Evolutionary conservation across 495 filamentous ascomycete species (phyloP).

Genomic region (Echria macrotheca): DNA sequence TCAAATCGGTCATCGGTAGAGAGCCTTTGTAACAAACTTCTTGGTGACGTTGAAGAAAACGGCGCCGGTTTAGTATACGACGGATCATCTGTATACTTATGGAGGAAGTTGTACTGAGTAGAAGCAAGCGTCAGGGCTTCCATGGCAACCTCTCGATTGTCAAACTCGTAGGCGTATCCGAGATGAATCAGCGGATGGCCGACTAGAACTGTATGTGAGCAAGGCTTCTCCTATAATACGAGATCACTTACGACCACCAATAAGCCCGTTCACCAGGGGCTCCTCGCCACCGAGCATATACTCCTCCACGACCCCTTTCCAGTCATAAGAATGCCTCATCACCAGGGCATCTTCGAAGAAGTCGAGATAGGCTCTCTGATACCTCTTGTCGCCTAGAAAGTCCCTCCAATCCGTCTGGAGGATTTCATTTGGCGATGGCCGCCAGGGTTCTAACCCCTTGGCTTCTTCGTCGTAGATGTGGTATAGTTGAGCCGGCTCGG

Average conservation of each 20-base stretch:
- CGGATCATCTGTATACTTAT: constrained; percentile 73
- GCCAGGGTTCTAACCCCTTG: constrained; percentile 72
- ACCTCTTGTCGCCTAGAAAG: constrained; percentile 68
- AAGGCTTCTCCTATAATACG: background rate
- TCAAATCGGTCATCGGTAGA: constrained; percentile 50
- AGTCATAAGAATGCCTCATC: constrained; percentile 67
- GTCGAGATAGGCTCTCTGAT: constrained; percentile 85
- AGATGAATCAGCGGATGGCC: constrained; percentile 86
- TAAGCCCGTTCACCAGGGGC: constrained; percentile 72
- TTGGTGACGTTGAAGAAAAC: constrained; percentile 48
- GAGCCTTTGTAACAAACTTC: constrained; percentile 63
- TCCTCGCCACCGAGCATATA: constrained; percentile 71
- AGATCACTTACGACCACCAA: constrained; percentile 64
- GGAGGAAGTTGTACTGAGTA: constrained; percentile 66
- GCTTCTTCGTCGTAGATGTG: constrained; percentile 73
- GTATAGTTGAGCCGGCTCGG: constrained; percentile 62
- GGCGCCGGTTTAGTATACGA: constrained; percentile 55
- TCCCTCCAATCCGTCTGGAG: constrained; percentile 78
- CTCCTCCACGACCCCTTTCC: constrained; percentile 69
- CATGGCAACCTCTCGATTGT: constrained; percentile 72
- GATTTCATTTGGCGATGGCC: constrained; percentile 77
- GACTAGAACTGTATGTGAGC: constrained; percentile 45
- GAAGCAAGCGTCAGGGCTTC: constrained; percentile 70
- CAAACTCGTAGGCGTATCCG: constrained; percentile 79
- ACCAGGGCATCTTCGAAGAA: constrained; percentile 88